Conservation (phyloP, 331 rosid species). For the Rosa hybrid region DNA sequence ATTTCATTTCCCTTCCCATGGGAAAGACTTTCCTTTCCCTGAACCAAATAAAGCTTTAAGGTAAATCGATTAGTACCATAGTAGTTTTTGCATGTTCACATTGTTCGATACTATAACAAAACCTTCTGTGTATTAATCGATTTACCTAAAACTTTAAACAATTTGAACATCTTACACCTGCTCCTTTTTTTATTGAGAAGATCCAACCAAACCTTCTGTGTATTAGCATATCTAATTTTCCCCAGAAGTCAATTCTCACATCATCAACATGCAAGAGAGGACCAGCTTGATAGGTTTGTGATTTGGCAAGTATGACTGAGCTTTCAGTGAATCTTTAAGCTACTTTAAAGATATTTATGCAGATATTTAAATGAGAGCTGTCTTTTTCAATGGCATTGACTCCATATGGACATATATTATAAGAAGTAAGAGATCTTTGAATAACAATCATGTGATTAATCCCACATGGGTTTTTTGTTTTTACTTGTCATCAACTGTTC, state of each 20-base stretch:
- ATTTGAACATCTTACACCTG: too few relatives aligned
- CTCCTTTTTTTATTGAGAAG: background rate
- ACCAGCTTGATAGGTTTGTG: background rate
- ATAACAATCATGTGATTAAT: background rate
- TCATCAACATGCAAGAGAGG: background rate
- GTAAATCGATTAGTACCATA: background rate
- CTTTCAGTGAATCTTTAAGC: background rate
- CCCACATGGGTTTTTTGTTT: background rate
- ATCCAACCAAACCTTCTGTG: background rate
- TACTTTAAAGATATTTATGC: background rate
- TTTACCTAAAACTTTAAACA: too few relatives aligned
- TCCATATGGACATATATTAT: background rate
- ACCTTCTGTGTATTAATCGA: too few relatives aligned
- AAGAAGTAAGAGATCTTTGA: background rate
- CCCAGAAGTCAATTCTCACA: background rate
- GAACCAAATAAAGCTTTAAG: background rate
- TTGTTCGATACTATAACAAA: background rate
- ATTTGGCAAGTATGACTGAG: background rate
- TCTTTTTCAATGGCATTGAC: background rate
- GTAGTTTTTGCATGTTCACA: too few relatives aligned
- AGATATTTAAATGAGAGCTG: background rate
- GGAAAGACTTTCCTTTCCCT: too few relatives aligned
- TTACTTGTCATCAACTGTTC: background rate
- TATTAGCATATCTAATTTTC: background rate
- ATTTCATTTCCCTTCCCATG: too few relatives aligned